Evolutionary conservation across 2,329 filamentous ascomycete genomes (phyloP), one percentile per base, ranked within the genome.

Genomic region (Blastomyces emzantsi): DNA sequence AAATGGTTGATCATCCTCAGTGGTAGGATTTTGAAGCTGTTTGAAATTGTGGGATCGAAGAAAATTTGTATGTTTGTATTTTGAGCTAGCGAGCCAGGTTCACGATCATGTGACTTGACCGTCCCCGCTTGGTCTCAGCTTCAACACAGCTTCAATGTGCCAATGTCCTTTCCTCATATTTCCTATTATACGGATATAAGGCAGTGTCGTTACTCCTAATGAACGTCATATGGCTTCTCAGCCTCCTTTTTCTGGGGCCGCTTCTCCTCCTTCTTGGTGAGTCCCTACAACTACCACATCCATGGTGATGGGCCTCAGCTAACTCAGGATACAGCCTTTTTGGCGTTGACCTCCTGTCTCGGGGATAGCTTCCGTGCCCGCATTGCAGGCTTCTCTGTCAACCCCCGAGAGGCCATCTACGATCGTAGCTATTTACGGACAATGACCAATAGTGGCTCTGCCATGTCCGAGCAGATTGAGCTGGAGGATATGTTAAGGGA

Each of bases 391-490:
- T 76, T 76, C 61, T 77, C 75, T 25, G 70, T 77, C 52, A 77
- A 78, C 62, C 74, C 78, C 59, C 75, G 77, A 43, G 67, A 78
- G 57, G 75, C 76, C 58, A 78, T 79, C 2, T 86, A 83, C 67
- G 83, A 82, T 51, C 76, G 80, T 60, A 80, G 80, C 66, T 86
- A 86, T 67, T 80, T 83, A 52, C 78, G 82, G 54, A 80, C 79
- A 17, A 81, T 86, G 73, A 80, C 81, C n/a, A 80, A 80, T 51
- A 79, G 79, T 8, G 81, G 80, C 7, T 76, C 79, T 43, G 80
- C 79, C 9, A 81, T 83, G 65, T 86, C 83, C 70, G 84, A 86
- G 70, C 83, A 85, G 66, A 85, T 87, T 65, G 84, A 87, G 72
- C 78, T 86, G 80, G 81, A 86, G 66, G 81, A 84, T 64, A 83